Evolutionary conservation across 495 filamentous ascomycete species (phyloP).

Genomic region (Extremus antarcticus): DNA sequence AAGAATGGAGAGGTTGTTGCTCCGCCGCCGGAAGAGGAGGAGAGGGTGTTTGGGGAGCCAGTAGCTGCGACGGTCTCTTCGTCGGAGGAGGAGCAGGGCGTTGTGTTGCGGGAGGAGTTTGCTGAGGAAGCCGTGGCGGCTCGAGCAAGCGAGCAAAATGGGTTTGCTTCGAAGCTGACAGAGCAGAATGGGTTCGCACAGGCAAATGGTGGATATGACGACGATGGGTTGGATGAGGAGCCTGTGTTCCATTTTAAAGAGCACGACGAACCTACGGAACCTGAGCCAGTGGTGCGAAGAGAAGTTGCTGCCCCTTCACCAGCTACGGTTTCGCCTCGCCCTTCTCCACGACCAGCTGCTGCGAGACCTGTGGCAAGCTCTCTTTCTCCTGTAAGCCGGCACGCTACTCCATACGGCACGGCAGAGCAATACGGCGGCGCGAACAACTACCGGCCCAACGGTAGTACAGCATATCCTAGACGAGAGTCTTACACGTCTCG

Average conservation of each 20-base stretch:
- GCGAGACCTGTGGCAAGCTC: background rate
- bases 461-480: background rate
- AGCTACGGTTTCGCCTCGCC: background rate
- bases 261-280: background rate
- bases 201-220: background rate
- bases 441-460: background rate
- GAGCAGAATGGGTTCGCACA: background rate
- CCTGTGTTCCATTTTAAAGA: background rate
- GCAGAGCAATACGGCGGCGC: background rate
- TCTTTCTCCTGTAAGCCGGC: background rate
- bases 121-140: too few species aligned
- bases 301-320: background rate
- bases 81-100: background rate
- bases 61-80: background rate
- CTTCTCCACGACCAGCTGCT: background rate
- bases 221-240: background rate
- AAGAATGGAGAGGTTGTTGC: background rate
- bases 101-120: constrained; percentile 3
- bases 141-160: too few species aligned
- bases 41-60: background rate
- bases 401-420: background rate
- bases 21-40: background rate
- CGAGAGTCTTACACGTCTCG: background rate
- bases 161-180: too few species aligned
- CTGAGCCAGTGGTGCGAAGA: background rate